Conservation (phyloP, 2,329 filamentous ascomycete genomes). For the Claviceps paspali region DNA sequence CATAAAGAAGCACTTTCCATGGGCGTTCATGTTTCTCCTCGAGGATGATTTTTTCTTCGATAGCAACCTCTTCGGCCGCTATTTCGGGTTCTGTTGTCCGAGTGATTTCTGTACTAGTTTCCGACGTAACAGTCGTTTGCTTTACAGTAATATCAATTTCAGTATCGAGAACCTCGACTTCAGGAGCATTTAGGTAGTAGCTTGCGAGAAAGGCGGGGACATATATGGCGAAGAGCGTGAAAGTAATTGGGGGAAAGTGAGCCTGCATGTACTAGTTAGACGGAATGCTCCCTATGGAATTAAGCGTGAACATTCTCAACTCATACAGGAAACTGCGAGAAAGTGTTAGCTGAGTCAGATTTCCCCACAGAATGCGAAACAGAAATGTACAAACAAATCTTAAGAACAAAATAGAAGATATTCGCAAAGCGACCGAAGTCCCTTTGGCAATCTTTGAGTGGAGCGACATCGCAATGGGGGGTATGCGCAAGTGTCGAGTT, state of each 20-base stretch:
- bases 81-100: slow-evolving; percentile 18
- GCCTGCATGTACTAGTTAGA: slow-evolving; percentile 15
- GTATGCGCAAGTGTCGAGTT: too few relatives aligned
- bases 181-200: slow-evolving; percentile 40
- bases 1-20: slow-evolving; percentile 55
- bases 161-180: slow-evolving; percentile 44
- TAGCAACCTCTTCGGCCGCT: slow-evolving; percentile 36
- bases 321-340: slow-evolving; percentile 22
- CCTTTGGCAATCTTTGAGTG: slow-evolving; percentile 17
- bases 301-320: too few relatives aligned
- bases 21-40: slow-evolving; percentile 40
- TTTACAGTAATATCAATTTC: slow-evolving; percentile 41
- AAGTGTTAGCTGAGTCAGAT: slow-evolving; percentile 5
- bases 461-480: slow-evolving; percentile 10
- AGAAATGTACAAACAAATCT: slow-evolving; percentile 17
- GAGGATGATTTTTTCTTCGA: slow-evolving; percentile 47
- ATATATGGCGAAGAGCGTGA: slow-evolving; percentile 51
- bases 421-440: slow-evolving; percentile 22
- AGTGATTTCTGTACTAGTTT: slow-evolving; percentile 18
- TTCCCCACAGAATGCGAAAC: background rate
- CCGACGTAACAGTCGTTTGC: slow-evolving; percentile 23
- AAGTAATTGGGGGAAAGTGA: slow-evolving; percentile 35
- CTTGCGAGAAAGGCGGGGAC: slow-evolving; percentile 46
- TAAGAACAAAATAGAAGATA: slow-evolving; percentile 21
- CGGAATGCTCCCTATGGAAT: too few relatives aligned